Base-by-base conservation (phyloP, 768 basidiomycete species). In the Pleurotus sapidus region DNA sequence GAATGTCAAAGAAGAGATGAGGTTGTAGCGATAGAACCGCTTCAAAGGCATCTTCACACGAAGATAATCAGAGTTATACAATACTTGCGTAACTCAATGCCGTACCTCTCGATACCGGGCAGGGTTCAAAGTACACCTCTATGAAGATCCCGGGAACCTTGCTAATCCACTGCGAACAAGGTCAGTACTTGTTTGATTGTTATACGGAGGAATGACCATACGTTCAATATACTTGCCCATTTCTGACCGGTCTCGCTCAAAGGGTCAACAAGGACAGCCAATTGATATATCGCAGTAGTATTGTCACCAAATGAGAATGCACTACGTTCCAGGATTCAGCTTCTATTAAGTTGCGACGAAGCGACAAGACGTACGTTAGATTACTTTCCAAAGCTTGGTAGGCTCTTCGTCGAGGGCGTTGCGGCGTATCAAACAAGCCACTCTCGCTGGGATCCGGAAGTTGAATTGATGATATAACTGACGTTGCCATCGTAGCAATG, bases 1-100 rank as follows among this genome's bases (percentile, higher is more conserved):
- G 66, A 93, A 98, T 0, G 68, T 57, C 12, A 89, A 72, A 3
- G 72, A 67, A 2, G 85, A 77, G 2, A 74, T 66, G 4, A 94
- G 72, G 53, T 84, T 87, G 66, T 88, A 93, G 5, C 91, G 88
- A 68, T 97, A 98, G 76, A 98, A 98, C 15, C 88, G 83, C 69
- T 97, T 98, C 43, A 98, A 73, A 0, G 95, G 94, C 24, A 97
- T 75, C 91, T 97, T 1, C 24, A 45, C 11, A 8, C 11, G 11
- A 57, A 46, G 20, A 25, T n/a, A 30, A 47, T 43, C 30, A 9
- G 17, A 40, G 8, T 51, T 14, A n/a, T 37, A 15, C 18, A 55
- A 34, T n/a, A 17, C 23, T n/a, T 40, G 49, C 1, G 45, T 12
- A 15, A 12, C n/a, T 12, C 14, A 7, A 15, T 18, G 63, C 79